Base-by-base conservation (phyloP, 2,329 filamentous ascomycete genomes). In the Colletotrichum sp. region DNA sequence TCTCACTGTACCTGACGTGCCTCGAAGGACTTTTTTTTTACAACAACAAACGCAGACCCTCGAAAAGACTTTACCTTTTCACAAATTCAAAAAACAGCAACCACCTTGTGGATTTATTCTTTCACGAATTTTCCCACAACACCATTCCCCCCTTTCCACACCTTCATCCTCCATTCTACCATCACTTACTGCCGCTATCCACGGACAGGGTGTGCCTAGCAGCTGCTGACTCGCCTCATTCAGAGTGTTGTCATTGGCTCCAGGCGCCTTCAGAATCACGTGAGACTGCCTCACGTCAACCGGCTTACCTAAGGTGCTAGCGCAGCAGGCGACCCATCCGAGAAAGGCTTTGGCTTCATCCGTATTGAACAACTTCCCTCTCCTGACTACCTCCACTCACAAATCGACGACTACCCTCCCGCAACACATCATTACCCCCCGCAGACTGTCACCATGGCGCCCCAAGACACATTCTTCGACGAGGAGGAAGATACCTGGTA, bases 401-500 rank as follows among this genome's bases (percentile, higher is more conserved):
- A 69, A 72, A 69, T 64, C 36, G 18, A 69, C 65, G 60, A 74
- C 64, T 32, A 74, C 48, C 32, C 70, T 76, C 59, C 59, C 70
- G 30, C 64, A 60, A 18, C 34, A 64, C 64, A 65, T 64, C 16
- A 32, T 59, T 69, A 68, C 66, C 61, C 59, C 55, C 59, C 18
- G 72, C 76, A 78, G 39, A 79, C 70, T 75, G 55, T 78, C 83
- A 86, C 78, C 77, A 94, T 94, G 92, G 91, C 92, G 72, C 92
- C 92, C 72, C 91, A 94, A 87, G 93, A 94, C 83, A 91, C 89
- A 79, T 94, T 93, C 84, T 91, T 94, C 84, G 93, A 94, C 79
- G 92, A 94, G 81, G 92, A 94, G 82, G 92, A 94, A 81, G 92
- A 94, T 81, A 90, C 89, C 78, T 94, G 92, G 92, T 94, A 88